phyloP scores from a whole-genome alignment of 371 early-diverging fungal species.

The Haplosporangium sp. region DNA sequence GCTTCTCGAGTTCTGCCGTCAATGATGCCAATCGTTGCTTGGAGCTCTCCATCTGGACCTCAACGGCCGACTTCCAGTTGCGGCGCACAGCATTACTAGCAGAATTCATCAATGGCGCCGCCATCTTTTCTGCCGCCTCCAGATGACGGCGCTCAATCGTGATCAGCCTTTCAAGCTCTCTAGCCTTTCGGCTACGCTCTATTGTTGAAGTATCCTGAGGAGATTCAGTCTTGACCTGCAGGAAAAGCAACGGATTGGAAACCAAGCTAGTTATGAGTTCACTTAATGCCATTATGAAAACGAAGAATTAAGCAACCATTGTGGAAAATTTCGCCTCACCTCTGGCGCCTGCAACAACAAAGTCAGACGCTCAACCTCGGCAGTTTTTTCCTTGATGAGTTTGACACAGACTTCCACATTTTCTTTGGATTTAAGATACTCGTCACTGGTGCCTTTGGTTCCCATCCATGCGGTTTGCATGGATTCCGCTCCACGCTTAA shows the following conservation, averaged over 20 bases:
- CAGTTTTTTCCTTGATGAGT: slow-evolving; percentile 45
- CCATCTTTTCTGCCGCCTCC: slow-evolving; percentile 54
- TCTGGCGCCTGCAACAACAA: slow-evolving; percentile 13
- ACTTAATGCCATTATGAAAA: too few species aligned
- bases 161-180: slow-evolving; percentile 45
- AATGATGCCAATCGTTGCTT: slow-evolving; percentile 31
- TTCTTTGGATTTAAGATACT: slow-evolving; percentile 48
- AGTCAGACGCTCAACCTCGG: slow-evolving; percentile 32
- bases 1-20: slow-evolving; percentile 37
- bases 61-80: slow-evolving; percentile 54
- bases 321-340: slow-evolving; percentile 11
- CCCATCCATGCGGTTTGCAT: slow-evolving; percentile 55
- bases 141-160: slow-evolving; percentile 50
- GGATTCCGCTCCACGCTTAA: slow-evolving; percentile 54
- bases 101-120: slow-evolving; percentile 47
- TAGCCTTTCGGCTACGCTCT: slow-evolving; percentile 35
- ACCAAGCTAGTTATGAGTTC: neutral
- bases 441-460: slow-evolving; percentile 34
- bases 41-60: slow-evolving; percentile 52
- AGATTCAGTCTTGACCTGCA: slow-evolving; percentile 23
- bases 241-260: neutral
- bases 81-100: slow-evolving; percentile 33
- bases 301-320: neutral
- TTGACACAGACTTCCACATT: slow-evolving; percentile 48
- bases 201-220: slow-evolving; percentile 29